These are phyloP conservation scores for Mucor mucedo DNA, from an alignment of 371 early-diverging fungal genomes.

Conservation along the genomic window DNA sequence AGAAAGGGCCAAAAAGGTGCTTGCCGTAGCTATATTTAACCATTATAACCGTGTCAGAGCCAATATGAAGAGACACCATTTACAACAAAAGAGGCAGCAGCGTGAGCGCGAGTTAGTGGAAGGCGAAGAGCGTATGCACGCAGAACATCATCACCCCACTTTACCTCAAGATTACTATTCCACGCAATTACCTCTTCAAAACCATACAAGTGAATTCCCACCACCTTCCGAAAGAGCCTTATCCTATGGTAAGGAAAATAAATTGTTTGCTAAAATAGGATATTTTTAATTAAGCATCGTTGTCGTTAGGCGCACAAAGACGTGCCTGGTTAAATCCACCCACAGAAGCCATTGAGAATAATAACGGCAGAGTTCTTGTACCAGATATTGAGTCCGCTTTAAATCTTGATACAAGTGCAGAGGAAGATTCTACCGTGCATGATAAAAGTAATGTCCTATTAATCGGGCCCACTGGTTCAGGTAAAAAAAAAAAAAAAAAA, in stretches of 20 bases:
- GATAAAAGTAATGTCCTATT: slow-evolving; percentile 92
- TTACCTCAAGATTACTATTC: slow-evolving; percentile 34
- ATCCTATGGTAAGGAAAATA: slow-evolving; percentile 13
- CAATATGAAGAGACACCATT: slow-evolving; percentile 48
- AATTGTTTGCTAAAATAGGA: slow-evolving; percentile 7
- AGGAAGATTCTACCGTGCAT: slow-evolving; percentile 54
- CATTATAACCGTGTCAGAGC: slow-evolving; percentile 85
- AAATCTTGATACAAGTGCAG: neutral
- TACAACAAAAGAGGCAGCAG: slow-evolving; percentile 16
- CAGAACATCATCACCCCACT: slow-evolving; percentile 37
- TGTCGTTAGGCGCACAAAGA: slow-evolving; percentile 28
- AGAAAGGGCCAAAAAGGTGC: slow-evolving; percentile 79
- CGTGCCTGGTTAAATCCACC: slow-evolving; percentile 46
- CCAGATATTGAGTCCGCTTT: slow-evolving; percentile 1
- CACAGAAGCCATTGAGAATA: slow-evolving; percentile 19
- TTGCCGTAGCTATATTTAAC: slow-evolving; percentile 88
- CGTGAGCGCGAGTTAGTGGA: slow-evolving; percentile 1
- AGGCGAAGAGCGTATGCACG: slow-evolving; percentile 17
- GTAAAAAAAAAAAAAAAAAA: neutral
- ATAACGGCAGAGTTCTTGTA: slow-evolving; percentile 5
- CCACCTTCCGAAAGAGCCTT: slow-evolving; percentile 22
- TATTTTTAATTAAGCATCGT: neutral
- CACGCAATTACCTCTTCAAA: slow-evolving; percentile 24
- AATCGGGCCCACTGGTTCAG: slow-evolving; percentile 86
- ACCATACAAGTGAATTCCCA: slow-evolving; percentile 21